Evolutionary conservation across 495 filamentous ascomycete genomes (phyloP).

Genomic region (Penicillium soppii): DNA sequence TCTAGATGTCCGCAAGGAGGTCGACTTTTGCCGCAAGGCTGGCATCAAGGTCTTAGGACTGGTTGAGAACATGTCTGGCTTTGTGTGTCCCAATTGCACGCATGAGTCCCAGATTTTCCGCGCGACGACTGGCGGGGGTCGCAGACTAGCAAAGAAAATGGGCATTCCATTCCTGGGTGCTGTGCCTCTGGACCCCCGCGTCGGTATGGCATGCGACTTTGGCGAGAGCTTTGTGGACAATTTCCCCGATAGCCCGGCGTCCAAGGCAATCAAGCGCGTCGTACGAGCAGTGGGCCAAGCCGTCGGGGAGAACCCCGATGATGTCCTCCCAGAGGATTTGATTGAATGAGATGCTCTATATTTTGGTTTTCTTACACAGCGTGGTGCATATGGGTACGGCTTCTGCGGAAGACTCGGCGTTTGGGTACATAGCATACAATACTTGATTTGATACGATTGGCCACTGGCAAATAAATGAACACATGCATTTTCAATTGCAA

Average conservation of each 20-base stretch:
- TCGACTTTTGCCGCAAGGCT: conserved; percentile 95
- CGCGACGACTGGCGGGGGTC: conserved; percentile 86
- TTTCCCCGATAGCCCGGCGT: conserved; percentile 89
- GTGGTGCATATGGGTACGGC: conserved; percentile 19
- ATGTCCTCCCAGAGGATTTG: conserved; percentile 40
- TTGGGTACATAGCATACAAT: conserved; percentile 10
- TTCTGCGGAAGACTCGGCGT: conserved; percentile 9
- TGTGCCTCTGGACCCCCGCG: conserved; percentile 90
- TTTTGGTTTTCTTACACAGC: conserved; percentile 7
- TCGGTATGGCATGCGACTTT: conserved; percentile 94
- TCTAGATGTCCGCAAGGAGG: conserved; percentile 92
- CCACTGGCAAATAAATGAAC: conserved; percentile 5
- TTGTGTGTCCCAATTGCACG: conserved; percentile 88
- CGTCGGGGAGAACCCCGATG: conserved; percentile 55
- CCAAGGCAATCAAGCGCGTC: conserved; percentile 70
- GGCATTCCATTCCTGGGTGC: conserved; percentile 82
- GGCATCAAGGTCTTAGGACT: conserved; percentile 84
- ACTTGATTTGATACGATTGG: conserved; percentile 1
- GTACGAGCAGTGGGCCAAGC: conserved; percentile 66
- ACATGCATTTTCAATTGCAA: neutral
- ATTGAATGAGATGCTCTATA: conserved; percentile 17
- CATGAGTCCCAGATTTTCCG: conserved; percentile 82
- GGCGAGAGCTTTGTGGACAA: conserved; percentile 96
- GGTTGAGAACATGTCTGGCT: conserved; percentile 97
- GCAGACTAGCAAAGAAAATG: conserved; percentile 76